phyloP scores from a whole-genome alignment of 2,329 filamentous ascomycete genomes.

The Dryadomyces quercivorus region DNA sequence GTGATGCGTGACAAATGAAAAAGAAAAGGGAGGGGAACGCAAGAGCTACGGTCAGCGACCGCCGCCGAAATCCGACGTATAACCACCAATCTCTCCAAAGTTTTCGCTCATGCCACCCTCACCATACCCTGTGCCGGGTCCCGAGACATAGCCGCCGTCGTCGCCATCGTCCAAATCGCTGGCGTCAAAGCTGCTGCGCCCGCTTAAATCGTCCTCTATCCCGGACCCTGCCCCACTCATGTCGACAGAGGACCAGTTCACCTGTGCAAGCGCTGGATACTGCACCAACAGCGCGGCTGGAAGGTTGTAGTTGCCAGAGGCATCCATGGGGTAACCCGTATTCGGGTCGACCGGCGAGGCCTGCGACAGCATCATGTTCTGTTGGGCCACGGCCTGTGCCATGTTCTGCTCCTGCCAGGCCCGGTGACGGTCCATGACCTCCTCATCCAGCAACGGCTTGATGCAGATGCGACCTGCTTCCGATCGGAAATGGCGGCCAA shows the following conservation, averaged over 20 bases:
- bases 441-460: conserved; percentile 91
- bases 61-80: conserved; percentile 40
- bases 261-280: conserved; percentile 81
- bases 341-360: conserved; percentile 46
- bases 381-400: conserved; percentile 27
- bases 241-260: conserved; percentile 63
- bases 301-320: conserved; percentile 51
- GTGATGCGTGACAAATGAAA: conserved; percentile 1
- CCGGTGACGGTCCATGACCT: conserved; percentile 70
- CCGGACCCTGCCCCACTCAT: conserved; percentile 61
- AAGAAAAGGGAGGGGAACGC: conserved; percentile 1
- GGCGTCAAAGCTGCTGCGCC: conserved; percentile 69
- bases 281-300: conserved; percentile 81
- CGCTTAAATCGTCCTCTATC: conserved; percentile 64
- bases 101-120: conserved; percentile 43
- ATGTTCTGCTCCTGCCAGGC: conserved; percentile 62
- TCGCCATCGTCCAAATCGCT: conserved; percentile 68
- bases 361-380: conserved; percentile 44
- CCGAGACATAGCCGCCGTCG: conserved; percentile 54
- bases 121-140: conserved; percentile 46
- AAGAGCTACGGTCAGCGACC: conserved; percentile 15
- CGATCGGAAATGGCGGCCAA: conserved; percentile 88
- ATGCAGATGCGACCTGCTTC: conserved; percentile 95
- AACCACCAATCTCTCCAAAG: conserved; percentile 41
- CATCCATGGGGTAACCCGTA: conserved; percentile 44